These are phyloP conservation scores for Backusella parvicylindrica DNA, from an alignment of 192 early-diverging fungal species.

Conservation along the genomic window DNA sequence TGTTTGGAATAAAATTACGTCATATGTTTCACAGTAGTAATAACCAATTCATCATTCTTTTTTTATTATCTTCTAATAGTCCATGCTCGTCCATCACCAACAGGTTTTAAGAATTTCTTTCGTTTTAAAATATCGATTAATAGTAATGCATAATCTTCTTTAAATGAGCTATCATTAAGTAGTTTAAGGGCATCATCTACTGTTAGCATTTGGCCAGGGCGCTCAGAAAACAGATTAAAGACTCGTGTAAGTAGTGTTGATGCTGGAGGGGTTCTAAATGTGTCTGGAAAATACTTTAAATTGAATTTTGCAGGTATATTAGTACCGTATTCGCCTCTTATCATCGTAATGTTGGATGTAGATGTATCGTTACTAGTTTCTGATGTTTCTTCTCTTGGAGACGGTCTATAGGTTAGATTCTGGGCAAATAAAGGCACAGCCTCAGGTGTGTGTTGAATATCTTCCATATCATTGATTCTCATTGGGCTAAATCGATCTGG, in stretches of 20 bases:
- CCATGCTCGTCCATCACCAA: slow-evolving; percentile 5
- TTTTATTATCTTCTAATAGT: slow-evolving; percentile 2
- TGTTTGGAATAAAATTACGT: background rate
- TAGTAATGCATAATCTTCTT: background rate
- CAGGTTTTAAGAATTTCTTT: background rate
- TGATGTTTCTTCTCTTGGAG: background rate
- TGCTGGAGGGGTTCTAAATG: background rate
- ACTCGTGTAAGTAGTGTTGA: slow-evolving; percentile 7
- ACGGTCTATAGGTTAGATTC: background rate
- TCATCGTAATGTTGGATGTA: background rate
- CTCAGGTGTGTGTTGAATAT: background rate
- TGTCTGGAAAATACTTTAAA: background rate
- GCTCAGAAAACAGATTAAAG: background rate
- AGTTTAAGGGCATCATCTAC: background rate
- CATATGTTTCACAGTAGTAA: background rate
- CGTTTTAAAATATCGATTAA: background rate
- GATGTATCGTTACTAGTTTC: background rate
- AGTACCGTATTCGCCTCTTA: background rate
- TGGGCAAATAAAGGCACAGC: background rate
- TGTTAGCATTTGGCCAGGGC: slow-evolving; percentile 8
- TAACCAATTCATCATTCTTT: background rate
- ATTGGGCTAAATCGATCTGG: background rate
- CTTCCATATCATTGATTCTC: background rate
- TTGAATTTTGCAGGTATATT: background rate
- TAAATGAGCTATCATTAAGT: background rate